Evolutionary conservation across 345 rosid genomes (phyloP).

Genomic region (Eucalyptus erythrocorys): DNA sequence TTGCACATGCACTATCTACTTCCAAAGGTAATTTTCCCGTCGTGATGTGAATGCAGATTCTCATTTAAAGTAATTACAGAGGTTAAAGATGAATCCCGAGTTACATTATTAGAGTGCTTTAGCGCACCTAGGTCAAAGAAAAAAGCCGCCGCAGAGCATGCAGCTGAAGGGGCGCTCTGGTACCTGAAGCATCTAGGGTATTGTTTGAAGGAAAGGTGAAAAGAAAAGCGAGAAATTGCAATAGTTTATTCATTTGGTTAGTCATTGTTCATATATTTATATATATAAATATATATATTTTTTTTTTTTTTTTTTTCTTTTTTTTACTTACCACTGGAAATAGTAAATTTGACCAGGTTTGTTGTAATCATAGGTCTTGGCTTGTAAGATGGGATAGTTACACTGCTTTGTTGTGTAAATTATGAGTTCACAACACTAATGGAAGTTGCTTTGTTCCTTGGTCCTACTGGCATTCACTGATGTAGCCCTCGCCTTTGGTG

Average conservation of each 20-base stretch:
- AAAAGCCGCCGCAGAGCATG: constrained; percentile 50
- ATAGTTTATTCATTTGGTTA: neutral
- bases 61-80: constrained; percentile 23
- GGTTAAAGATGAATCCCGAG: constrained; percentile 8
- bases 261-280: neutral
- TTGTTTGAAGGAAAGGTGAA: neutral
- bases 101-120: constrained; percentile 27
- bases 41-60: constrained; percentile 13
- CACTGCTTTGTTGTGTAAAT: neutral
- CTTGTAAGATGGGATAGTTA: neutral
- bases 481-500: neutral
- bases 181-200: constrained; percentile 33
- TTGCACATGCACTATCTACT: neutral
- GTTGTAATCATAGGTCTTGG: neutral
- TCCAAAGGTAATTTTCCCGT: neutral
- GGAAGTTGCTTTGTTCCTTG: neutral
- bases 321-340: neutral
- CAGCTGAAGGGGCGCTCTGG: constrained; percentile 70
- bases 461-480: neutral
- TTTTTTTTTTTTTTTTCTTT: neutral
- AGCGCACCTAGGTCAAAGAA: constrained; percentile 25
- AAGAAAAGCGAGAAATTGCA: neutral
- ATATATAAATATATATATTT: no score
- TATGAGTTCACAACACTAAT: neutral
- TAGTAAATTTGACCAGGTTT: neutral